Evolutionary conservation across 768 basidiomycete species (phyloP).

Genomic region (Hygrocybe punicea): DNA sequence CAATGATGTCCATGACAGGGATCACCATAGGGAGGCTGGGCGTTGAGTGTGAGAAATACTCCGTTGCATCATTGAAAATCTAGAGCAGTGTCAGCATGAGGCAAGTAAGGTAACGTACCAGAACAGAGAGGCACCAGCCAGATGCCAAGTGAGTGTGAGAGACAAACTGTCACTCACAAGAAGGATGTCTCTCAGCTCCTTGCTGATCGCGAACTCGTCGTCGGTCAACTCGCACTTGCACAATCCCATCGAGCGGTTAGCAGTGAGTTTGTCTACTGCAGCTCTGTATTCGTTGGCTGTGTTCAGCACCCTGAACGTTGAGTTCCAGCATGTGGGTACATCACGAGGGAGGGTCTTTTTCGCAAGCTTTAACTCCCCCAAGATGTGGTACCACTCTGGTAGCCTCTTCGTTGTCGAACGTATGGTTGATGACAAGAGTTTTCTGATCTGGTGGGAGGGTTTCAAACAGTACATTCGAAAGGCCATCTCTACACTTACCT

Average conservation of each 20-base stretch:
- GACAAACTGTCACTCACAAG: conserved; percentile 21
- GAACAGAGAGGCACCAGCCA: neutral
- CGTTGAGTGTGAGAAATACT: conserved; percentile 22
- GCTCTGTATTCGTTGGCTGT: conserved; percentile 25
- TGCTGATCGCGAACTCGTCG: conserved; percentile 23
- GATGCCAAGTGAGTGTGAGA: neutral
- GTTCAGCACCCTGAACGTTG: conserved; percentile 7
- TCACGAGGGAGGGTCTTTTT: conserved; percentile 28
- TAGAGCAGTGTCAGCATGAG: no score
- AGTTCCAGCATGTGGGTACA: conserved; percentile 35
- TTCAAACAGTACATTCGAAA: conserved; percentile 15
- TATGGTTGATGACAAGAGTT: neutral
- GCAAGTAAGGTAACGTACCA: neutral
- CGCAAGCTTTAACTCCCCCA: conserved; percentile 8
- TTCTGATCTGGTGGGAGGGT: conserved; percentile 22
- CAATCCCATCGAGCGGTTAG: conserved; percentile 8
- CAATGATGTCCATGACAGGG: conserved; percentile 33
- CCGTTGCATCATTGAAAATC: conserved; percentile 26
- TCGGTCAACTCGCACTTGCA: conserved; percentile 13
- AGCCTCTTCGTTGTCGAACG: neutral
- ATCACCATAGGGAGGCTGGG: conserved; percentile 28
- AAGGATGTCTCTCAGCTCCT: conserved; percentile 22
- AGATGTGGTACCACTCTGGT: conserved; percentile 19
- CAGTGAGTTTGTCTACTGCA: conserved; percentile 22
- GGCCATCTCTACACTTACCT: neutral